Base-by-base conservation (phyloP, 2,329 filamentous ascomycete genomes). In the Penicillium sp. region DNA sequence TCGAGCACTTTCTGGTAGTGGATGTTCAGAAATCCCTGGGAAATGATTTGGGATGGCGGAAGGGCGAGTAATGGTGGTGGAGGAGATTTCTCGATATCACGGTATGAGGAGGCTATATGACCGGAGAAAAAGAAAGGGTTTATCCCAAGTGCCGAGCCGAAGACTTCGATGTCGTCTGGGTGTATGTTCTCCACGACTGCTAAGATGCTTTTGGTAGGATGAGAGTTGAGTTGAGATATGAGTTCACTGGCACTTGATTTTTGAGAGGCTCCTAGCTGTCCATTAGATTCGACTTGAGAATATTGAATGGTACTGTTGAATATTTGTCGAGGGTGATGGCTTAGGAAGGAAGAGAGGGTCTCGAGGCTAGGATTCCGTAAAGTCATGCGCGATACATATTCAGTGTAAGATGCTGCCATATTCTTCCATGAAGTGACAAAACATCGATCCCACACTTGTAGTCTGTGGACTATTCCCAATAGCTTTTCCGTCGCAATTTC, bases 61-160 rank as follows among this genome's bases (percentile, higher is more conserved):
- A 46, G 43, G 18, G 43, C 28, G 5, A 46, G 16, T 8, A 31
- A n/a, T 13, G 43, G 43, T 16, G 24, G 43, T 18, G 26, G 23
- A 14, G 23, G 5, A 46, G 24, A 19, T 5, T 31, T 46, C 14
- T 34, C 43, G 9, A 46, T 18, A 18, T n/a, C 43, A 8, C 19
- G 24, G 14, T 46, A 46, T 19, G 43, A 46, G n/a, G 43, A 46
- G 8, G 43, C 43, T 16, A 46, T 46, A 46, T 46, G 43, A 18
- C 43, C 43, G 26, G 13, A 16, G 18, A 46, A 46, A 14, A 46
- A 46, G 43, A 46, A 46, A 10, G 43, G 43, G 16, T 33, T 21
- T 9, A 46, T 46, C 7, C 28, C 26, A 7, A 46, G n/a, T 11
- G n/a, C 7, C 3, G 43, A 29, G 18, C 43, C 43, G 21, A 46